phyloP scores from a whole-genome alignment of 192 early-diverging fungal genomes.

The Chytriomyces sp. region DNA sequence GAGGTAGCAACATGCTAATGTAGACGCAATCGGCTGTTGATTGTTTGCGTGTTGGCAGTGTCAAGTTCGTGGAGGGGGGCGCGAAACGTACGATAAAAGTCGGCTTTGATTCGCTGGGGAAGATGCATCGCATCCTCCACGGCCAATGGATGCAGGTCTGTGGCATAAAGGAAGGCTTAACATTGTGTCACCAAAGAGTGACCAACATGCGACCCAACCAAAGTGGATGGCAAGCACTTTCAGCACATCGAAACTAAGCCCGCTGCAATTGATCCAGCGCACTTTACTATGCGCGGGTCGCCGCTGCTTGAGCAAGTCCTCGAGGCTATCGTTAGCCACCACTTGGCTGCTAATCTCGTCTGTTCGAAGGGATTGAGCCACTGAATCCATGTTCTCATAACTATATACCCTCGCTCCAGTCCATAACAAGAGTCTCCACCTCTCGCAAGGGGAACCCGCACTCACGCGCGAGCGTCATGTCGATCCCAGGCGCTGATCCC shows the following conservation, averaged over 20 bases:
- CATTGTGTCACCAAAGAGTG: background rate
- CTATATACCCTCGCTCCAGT: no score
- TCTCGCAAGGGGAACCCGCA: no score
- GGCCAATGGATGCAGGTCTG: conserved; percentile 37
- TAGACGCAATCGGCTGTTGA: no score
- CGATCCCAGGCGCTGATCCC: no score
- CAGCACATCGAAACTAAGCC: conserved; percentile 38
- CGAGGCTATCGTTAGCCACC: background rate
- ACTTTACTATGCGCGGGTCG: conserved; percentile 45
- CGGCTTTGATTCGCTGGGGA: conserved; percentile 34
- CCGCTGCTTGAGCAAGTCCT: background rate
- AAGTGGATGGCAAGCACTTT: background rate
- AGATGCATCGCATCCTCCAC: conserved; percentile 42
- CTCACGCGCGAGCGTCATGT: no score
- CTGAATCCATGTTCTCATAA: no score
- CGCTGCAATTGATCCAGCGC: conserved; percentile 60
- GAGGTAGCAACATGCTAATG: conserved; percentile 2
- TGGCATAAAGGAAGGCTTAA: background rate
- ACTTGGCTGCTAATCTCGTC: background rate
- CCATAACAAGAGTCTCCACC: no score
- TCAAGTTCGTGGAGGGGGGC: no score
- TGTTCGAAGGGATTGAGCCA: no score
- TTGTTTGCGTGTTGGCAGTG: no score
- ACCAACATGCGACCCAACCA: background rate
- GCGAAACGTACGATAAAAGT: conserved; percentile 15